A percentile compares a stretch with the other conserved stretches of the same genome.
Evolutionary conservation across 2,329 filamentous ascomycete genomes (phyloP).

Genomic region (Aspergillus ochraceoroseus): DNA sequence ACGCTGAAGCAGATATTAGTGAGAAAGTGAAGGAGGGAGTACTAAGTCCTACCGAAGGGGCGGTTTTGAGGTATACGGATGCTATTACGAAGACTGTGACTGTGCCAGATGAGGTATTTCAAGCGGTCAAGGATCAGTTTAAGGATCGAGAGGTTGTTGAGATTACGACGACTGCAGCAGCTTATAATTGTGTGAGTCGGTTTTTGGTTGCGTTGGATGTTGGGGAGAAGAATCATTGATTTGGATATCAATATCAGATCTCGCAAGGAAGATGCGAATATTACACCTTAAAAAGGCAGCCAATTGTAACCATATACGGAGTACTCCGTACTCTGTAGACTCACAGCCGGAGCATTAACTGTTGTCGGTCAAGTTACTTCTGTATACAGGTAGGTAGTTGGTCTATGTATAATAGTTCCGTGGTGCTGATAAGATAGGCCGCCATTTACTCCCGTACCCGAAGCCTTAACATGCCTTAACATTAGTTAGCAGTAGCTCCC

Average conservation of each 20-base stretch:
- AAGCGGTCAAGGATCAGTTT: slow-evolving; percentile 56
- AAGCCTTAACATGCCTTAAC: too few species aligned
- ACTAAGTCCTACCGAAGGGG: slow-evolving; percentile 59
- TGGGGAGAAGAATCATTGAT: slow-evolving; percentile 39
- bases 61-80: slow-evolving; percentile 68
- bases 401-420: too few species aligned
- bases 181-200: slow-evolving; percentile 79
- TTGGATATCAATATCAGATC: neutral
- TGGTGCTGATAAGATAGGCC: too few species aligned
- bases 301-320: too few species aligned
- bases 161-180: slow-evolving; percentile 70
- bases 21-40: slow-evolving; percentile 26
- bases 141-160: slow-evolving; percentile 71
- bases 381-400: too few species aligned
- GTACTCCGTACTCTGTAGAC: too few species aligned
- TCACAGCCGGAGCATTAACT: too few species aligned
- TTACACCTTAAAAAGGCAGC: too few species aligned
- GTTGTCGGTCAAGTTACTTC: too few species aligned
- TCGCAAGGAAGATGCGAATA: too few species aligned
- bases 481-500: slow-evolving; percentile 4
- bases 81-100: slow-evolving; percentile 73
- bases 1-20: slow-evolving; percentile 27
- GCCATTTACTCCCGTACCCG: too few species aligned
- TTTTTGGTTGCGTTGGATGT: slow-evolving; percentile 77
- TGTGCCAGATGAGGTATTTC: slow-evolving; percentile 66